Evolutionary conservation across 257 asterid species (phyloP).

Genomic region (Parsonsia alboflavescens): DNA sequence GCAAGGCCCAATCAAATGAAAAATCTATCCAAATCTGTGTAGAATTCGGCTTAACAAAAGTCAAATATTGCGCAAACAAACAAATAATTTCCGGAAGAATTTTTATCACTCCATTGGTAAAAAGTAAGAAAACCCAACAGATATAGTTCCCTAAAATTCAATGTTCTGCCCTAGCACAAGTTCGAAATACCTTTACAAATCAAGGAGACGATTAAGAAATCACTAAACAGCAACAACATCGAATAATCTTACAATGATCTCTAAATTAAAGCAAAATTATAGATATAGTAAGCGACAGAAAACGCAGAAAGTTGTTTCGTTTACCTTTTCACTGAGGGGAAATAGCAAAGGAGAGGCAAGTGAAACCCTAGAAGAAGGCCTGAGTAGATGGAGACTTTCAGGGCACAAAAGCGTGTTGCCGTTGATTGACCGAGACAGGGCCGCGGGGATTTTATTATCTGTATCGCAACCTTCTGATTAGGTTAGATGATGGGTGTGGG

Average conservation of each 20-base stretch:
- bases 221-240: not conserved
- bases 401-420: not conserved
- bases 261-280: not conserved
- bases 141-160: not conserved
- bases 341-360: not conserved
- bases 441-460: not conserved
- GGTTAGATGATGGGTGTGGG: not conserved
- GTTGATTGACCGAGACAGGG: not conserved
- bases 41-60: not conserved
- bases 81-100: not conserved
- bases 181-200: constrained; percentile 1
- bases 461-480: not conserved
- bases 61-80: not conserved
- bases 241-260: not conserved
- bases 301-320: not conserved
- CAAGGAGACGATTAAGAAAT: not conserved
- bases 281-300: too few relatives aligned
- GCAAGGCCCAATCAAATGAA: not conserved
- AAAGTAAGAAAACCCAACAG: not conserved
- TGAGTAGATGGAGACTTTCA: not conserved
- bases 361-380: constrained; percentile 15
- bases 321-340: not conserved
- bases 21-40: not conserved
- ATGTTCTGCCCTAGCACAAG: not conserved
- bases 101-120: not conserved